A percentile compares a stretch with the other conserved stretches of the same genome.
These are phyloP conservation scores for Phlebopus sp. DNA, from an alignment of 1,284 basidiomycete species.

Conservation along the genomic window DNA sequence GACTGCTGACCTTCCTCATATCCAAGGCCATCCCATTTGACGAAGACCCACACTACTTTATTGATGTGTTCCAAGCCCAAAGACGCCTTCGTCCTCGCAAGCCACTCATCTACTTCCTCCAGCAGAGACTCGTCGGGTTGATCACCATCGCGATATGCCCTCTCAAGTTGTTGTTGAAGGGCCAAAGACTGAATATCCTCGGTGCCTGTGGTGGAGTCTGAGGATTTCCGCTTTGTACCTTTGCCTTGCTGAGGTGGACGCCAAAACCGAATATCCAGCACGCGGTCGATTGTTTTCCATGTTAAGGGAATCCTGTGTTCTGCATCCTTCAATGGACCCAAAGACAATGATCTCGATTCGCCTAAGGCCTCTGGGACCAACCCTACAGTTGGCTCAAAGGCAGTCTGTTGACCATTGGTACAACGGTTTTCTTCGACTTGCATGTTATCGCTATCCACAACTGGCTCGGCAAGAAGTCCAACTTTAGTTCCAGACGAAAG, in stretches of 20 bases:
- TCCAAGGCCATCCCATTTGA: conserved; percentile 89
- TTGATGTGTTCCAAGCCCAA: conserved; percentile 55
- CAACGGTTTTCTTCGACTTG: conserved; percentile 32
- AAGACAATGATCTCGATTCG: conserved; percentile 18
- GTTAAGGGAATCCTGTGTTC: conserved; percentile 65
- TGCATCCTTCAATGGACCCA: conserved; percentile 52
- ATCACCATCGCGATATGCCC: conserved; percentile 54
- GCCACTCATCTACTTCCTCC: conserved; percentile 61
- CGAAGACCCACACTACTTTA: conserved; percentile 71
- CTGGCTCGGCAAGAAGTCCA: conserved; percentile 53
- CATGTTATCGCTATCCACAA: conserved; percentile 33
- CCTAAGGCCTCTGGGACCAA: conserved; percentile 38
- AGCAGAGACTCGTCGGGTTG: conserved; percentile 49
- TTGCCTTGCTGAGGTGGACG: conserved; percentile 16
- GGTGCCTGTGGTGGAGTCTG: conserved; percentile 31
- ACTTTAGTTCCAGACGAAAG: conserved; percentile 67
- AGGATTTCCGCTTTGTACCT: conserved; percentile 25
- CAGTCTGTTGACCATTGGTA: conserved; percentile 27
- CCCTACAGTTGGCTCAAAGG: conserved; percentile 36
- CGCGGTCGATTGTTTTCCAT: conserved; percentile 80
- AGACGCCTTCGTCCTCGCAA: conserved; percentile 41
- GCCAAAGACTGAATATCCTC: conserved; percentile 26
- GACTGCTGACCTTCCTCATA: conserved; percentile 76
- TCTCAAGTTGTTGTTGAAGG: conserved; percentile 35
- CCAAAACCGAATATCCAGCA: conserved; percentile 76